Evolutionary conservation across 495 filamentous ascomycete genomes (phyloP), one percentile per base, ranked within the genome.

Genomic region (Xylaria telfairii): DNA sequence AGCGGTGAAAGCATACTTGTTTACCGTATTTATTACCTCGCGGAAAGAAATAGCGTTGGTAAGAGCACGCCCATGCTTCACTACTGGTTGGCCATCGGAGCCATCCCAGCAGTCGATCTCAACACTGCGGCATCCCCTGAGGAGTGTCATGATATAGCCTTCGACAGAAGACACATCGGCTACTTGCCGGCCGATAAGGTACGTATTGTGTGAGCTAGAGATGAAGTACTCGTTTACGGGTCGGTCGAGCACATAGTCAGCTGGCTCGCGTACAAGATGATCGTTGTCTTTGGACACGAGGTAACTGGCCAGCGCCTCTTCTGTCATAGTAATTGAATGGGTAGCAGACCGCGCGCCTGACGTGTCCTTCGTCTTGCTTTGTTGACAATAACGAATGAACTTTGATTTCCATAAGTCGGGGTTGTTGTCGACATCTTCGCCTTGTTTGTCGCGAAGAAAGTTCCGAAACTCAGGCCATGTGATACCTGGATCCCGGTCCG

Each of bases 81-180:
- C 96, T 64, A 93, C 88, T 8, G 96, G 96, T 70, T 92, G 88
- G 41, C 92, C 93, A 74, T 97, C 91, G 34, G 87, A 83, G 17
- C 96, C 96, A 82, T 99, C 93, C 96, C 96, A 98, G 79, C 95
- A 98, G 82, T 99, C 96, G 54, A 99, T 92, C 81, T 99, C 96
- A 60, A 99, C 89, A 79, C 96, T 98, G 65, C 96, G 91, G 77
- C 96, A 99, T 49, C 94, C 95, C 59, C 90, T 88, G 72, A 93
- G 89, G 30, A 99, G 83, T n/a, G 94, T 93, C 64, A 87, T 89
- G 75, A 98, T 95, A 80, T 99, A 99, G 32, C 92, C 93, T 78
- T 99, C 96, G 13, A 94, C 91, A 73, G 94, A 98, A 24, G 96
- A 97, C 46, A 91, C 88, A 30, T 94, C 94, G 37, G 89, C 91